A percentile compares a stretch with the other conserved stretches of the same genome.
These are phyloP conservation scores for Eimeria sp. DNA, from an alignment of 169 alveolate genomes.

Conservation along the genomic window DNA sequence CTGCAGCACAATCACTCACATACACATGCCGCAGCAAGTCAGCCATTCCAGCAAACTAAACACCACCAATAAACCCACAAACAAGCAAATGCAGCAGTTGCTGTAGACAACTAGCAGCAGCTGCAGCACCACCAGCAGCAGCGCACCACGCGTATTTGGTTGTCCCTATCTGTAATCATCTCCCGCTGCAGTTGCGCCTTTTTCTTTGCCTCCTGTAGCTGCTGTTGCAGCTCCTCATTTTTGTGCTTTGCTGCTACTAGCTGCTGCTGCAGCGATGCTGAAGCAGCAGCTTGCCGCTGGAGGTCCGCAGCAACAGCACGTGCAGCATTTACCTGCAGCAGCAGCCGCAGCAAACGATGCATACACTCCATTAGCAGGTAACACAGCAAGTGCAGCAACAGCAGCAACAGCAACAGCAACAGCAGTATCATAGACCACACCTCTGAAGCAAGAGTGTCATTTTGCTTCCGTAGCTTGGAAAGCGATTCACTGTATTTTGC, in stretches of 20 bases:
- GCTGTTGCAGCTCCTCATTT: conserved; percentile 64
- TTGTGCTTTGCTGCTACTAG: conserved; percentile 42
- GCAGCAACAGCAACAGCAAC: conserved; percentile 27
- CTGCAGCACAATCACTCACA: conserved; percentile 38
- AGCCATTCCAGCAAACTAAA: background rate
- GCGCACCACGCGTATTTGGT: conserved; percentile 24
- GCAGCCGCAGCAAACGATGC: conserved; percentile 5
- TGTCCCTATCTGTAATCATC: conserved; percentile 11
- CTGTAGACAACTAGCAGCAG: background rate
- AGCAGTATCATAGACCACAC: conserved; percentile 32
- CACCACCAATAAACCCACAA: background rate
- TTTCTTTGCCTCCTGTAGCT: conserved; percentile 65
- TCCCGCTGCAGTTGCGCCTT: conserved; percentile 63
- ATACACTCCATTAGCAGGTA: background rate
- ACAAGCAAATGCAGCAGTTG: background rate
- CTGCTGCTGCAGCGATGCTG: conserved; percentile 73
- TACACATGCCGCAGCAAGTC: background rate
- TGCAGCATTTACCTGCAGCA: conserved; percentile 60
- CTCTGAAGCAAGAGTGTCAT: conserved; percentile 57
- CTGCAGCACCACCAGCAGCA: conserved; percentile 9
- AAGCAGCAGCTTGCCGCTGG: conserved; percentile 55
- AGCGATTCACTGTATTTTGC: conserved; percentile 36
- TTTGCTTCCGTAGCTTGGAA: conserved; percentile 26
- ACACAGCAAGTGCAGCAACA: conserved; percentile 21
- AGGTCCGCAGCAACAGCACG: conserved; percentile 55